Evolutionary conservation across 345 rosid species (phyloP).

Genomic region (Draba incana): DNA sequence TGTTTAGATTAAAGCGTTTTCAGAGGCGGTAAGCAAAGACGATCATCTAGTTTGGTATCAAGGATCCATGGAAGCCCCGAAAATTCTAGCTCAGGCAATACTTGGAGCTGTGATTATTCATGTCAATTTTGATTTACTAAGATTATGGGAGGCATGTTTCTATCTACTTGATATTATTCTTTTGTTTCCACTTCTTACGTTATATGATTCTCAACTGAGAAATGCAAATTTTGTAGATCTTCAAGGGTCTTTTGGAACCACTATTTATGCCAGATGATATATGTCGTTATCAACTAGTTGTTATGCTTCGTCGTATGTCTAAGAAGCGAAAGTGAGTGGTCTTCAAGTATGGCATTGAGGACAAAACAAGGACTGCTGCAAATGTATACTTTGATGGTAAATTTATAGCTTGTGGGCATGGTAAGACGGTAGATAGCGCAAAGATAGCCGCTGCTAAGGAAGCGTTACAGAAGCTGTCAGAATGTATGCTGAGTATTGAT

Average conservation of each 20-base stretch:
- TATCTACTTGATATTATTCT: too few species aligned
- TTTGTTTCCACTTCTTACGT: too few species aligned
- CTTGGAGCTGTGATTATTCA: constrained; percentile 71
- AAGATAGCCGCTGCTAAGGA: constrained; percentile 55
- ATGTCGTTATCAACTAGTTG: constrained; percentile 57
- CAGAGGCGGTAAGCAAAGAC: constrained; percentile 49
- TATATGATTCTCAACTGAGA: too few species aligned
- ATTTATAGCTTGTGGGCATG: constrained; percentile 49
- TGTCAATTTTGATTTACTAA: constrained; percentile 49
- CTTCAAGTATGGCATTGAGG: constrained; percentile 34
- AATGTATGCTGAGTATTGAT: constrained; percentile 3
- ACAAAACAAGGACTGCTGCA: constrained; percentile 41
- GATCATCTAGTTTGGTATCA: constrained; percentile 16
- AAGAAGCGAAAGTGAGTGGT: constrained; percentile 53
- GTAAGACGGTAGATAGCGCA: constrained; percentile 47
- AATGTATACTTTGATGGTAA: constrained; percentile 52
- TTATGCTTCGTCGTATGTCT: constrained; percentile 48
- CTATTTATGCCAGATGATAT: constrained; percentile 47
- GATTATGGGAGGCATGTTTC: constrained; percentile 60
- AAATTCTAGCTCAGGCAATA: constrained; percentile 66
- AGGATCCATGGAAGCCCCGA: constrained; percentile 53
- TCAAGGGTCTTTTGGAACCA: constrained; percentile 66
- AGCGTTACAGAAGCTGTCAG: constrained; percentile 50
- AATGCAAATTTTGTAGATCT: constrained; percentile 47
- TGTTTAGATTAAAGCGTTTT: constrained; percentile 35